Base-by-base conservation (phyloP, 2,329 filamentous ascomycete genomes). In the Paecilomyces dactylethromorphus region DNA sequence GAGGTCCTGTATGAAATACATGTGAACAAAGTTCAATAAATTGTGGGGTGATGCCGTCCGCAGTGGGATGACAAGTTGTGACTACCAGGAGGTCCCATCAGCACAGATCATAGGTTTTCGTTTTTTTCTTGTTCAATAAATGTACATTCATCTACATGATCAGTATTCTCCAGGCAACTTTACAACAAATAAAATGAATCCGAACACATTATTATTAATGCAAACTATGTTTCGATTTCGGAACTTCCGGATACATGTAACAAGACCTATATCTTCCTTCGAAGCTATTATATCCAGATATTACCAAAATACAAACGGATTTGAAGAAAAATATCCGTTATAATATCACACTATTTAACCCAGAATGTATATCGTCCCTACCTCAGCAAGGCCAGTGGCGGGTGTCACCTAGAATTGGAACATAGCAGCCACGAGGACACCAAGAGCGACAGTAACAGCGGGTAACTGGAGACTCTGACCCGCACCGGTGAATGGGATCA, bases 401-500 rank as follows among this genome's bases (percentile, higher is more conserved):
- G 10, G 39, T 18, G 18, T 45, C 39, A n/a, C 39, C 66, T 63
- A 68, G 53, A 68, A 54, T 59, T 68, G 66, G 62, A 69, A 63
- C 35, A 61, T 64, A 55, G 62, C 57, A 21, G 63, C 62, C 53
- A 55, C 58, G 33, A 67, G 39, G 26, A 64, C 65, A 52, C 67
- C 67, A 29, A 69, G 56, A n/a, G 60, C 60, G 8, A 64, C 59
- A 10, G 65, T 65, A 12, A 66, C 26, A 33, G 63, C 63, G 53
- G 68, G 68, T 24, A 68, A 51, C 35, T 60, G 55, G 45, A 66
- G 63, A 45, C 62, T 58, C 31, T 66, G 65, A 33, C 66, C 66
- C 24, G 67, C 68, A 11, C 64, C 67, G 59, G 66, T 68, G 63
- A 62, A 69, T 2, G 63, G 53, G 24, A 62, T 33, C 10, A 59